These are phyloP conservation scores for Agaricus sinodeliciosus DNA, from an alignment of 768 basidiomycete genomes.

Conservation along the genomic window DNA sequence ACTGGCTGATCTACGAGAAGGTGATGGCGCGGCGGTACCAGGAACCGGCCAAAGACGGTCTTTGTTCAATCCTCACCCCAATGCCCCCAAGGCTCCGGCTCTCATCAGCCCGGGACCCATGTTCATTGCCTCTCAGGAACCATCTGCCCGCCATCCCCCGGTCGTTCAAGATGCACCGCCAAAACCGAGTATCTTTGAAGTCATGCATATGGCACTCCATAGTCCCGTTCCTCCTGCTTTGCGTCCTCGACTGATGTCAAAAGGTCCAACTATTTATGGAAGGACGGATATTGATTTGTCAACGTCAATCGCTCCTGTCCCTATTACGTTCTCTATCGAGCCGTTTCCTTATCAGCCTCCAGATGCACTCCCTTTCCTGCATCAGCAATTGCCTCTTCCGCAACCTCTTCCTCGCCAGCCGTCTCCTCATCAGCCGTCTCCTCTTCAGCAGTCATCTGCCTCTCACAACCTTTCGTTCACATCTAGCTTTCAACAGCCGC, in stretches of 20 bases:
- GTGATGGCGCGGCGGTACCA: slow-evolving; percentile 19
- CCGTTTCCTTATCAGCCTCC: slow-evolving; percentile 24
- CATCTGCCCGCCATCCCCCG: slow-evolving; percentile 16
- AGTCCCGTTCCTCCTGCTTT: not conserved
- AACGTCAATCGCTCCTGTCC: slow-evolving; percentile 48
- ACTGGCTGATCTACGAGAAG: slow-evolving; percentile 24
- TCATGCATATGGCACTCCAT: slow-evolving; percentile 3
- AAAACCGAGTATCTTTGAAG: slow-evolving; percentile 1
- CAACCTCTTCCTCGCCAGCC: not conserved
- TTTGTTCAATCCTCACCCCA: slow-evolving; percentile 40
- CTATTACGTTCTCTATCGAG: slow-evolving; percentile 53
- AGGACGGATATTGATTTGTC: slow-evolving; percentile 45
- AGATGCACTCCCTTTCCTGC: not conserved
- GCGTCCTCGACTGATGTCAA: not conserved
- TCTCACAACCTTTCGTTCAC: not conserved
- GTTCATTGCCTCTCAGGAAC: slow-evolving; percentile 32
- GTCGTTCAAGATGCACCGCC: not conserved
- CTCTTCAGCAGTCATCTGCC: not conserved
- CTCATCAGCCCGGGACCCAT: slow-evolving; percentile 44
- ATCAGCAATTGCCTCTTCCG: slow-evolving; percentile 10
- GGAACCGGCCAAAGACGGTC: slow-evolving; percentile 28
- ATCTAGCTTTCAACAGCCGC: not conserved
- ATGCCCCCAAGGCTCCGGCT: slow-evolving; percentile 35
- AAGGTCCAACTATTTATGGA: slow-evolving; percentile 57
- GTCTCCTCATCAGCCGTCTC: slow-evolving; percentile 8